These are phyloP conservation scores for Candida glucosophila DNA, from an alignment of 1,139 yeast genomes.

Conservation along the genomic window DNA sequence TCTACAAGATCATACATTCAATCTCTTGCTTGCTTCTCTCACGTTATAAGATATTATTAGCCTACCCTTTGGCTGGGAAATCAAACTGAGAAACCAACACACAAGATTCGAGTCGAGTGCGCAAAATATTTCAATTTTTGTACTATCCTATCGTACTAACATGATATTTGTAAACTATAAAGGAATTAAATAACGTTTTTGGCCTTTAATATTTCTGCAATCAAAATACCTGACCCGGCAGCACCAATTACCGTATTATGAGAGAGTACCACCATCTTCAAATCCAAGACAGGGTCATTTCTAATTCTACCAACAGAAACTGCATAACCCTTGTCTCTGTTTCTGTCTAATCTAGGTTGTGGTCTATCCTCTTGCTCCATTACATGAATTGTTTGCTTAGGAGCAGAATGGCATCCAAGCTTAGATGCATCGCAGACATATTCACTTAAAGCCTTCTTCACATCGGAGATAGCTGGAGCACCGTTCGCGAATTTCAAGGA, in stretches of 20 bases:
- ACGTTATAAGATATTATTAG: too few relatives aligned
- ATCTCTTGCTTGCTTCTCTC: too few relatives aligned
- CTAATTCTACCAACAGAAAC: slow-evolving; percentile 94
- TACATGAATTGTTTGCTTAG: slow-evolving; percentile 84
- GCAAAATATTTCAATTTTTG: too few relatives aligned
- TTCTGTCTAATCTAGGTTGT: slow-evolving; percentile 96
- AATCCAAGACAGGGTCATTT: slow-evolving; percentile 86
- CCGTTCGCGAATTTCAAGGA: slow-evolving; percentile 73
- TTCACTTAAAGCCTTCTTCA: slow-evolving; percentile 59
- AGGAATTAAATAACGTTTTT: slow-evolving; percentile 60
- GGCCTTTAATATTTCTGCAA: slow-evolving; percentile 82
- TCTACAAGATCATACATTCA: too few relatives aligned
- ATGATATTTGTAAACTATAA: too few relatives aligned
- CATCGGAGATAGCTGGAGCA: slow-evolving; percentile 79
- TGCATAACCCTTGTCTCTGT: slow-evolving; percentile 89
- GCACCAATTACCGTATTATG: slow-evolving; percentile 98
- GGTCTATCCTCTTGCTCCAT: slow-evolving; percentile 91
- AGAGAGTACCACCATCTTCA: slow-evolving; percentile 91
- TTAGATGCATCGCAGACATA: slow-evolving; percentile 79
- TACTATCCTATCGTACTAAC: too few relatives aligned
- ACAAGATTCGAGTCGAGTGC: too few relatives aligned
- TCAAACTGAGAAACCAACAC: too few relatives aligned
- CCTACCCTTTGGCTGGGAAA: too few relatives aligned
- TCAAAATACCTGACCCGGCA: slow-evolving; percentile 97
- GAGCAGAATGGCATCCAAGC: slow-evolving; percentile 85